phyloP scores from a whole-genome alignment of 257 asterid genomes.

The Nicotiana tabacum region DNA sequence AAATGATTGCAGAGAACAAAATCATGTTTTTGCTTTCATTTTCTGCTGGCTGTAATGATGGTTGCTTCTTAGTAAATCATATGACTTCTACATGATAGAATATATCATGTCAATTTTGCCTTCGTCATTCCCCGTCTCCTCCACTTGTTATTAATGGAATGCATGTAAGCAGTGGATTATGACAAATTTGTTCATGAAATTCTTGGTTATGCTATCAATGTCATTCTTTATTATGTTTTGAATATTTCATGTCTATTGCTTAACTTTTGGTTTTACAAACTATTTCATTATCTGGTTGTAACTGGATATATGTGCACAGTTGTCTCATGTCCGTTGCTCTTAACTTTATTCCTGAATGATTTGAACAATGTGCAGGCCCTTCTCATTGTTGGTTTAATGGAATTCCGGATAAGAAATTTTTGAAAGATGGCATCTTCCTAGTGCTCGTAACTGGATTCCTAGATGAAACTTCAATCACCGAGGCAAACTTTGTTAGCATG shows the following conservation, averaged over 20 bases:
- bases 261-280: background rate
- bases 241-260: background rate
- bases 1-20: background rate
- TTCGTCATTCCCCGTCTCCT: background rate
- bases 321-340: background rate
- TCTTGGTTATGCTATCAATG: background rate
- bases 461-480: conserved; percentile 33
- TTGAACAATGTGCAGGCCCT: conserved; percentile 47
- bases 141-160: background rate
- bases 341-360: conserved; percentile 12
- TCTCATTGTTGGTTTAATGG: conserved; percentile 66
- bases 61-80: background rate
- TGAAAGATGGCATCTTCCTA: conserved; percentile 48
- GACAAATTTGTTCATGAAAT: background rate
- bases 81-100: background rate
- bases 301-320: background rate
- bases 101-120: background rate
- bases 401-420: conserved; percentile 25
- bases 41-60: background rate
- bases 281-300: background rate
- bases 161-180: background rate
- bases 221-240: background rate
- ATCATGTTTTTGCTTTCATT: background rate
- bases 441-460: conserved; percentile 45
- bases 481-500: conserved; percentile 33